phyloP scores from a whole-genome alignment of 1,139 yeast species.

The Yarrowia galli region DNA sequence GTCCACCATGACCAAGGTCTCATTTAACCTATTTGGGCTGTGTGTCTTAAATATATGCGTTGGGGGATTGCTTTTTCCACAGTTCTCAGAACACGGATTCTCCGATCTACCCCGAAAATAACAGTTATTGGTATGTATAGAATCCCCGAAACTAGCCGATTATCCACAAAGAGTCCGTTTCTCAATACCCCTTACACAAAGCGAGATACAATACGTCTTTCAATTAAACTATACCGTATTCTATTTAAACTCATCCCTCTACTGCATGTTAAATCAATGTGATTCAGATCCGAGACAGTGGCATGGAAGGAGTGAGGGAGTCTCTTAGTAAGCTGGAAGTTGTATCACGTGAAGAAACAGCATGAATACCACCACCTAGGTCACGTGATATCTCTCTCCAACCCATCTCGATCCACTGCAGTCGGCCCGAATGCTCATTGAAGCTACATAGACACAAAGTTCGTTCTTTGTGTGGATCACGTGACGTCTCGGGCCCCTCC shows the following conservation, averaged over 20 bases:
- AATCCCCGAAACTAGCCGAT: background rate
- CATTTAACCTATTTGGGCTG: slow-evolving; percentile 5
- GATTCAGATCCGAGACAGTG: slow-evolving; percentile 6
- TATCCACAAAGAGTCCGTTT: background rate
- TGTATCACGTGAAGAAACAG: no score
- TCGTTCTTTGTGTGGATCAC: background rate
- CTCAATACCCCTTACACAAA: no score
- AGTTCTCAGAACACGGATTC: no score
- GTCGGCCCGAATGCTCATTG: slow-evolving; percentile 20
- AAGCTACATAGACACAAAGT: slow-evolving; percentile 2
- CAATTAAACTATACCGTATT: background rate
- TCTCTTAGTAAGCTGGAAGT: no score
- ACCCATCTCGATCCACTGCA: background rate
- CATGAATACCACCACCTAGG: background rate
- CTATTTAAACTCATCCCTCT: background rate
- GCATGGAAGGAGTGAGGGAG: no score
- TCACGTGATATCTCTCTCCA: background rate
- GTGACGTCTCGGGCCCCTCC: background rate
- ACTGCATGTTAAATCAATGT: background rate
- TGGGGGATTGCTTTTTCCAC: no score
- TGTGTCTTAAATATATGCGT: background rate
- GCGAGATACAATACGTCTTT: no score
- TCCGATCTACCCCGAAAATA: no score
- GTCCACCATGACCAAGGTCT: background rate
- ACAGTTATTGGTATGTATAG: background rate